Conservation (phyloP, 2,329 filamentous ascomycete species). For the Coleophoma crateriformis region DNA sequence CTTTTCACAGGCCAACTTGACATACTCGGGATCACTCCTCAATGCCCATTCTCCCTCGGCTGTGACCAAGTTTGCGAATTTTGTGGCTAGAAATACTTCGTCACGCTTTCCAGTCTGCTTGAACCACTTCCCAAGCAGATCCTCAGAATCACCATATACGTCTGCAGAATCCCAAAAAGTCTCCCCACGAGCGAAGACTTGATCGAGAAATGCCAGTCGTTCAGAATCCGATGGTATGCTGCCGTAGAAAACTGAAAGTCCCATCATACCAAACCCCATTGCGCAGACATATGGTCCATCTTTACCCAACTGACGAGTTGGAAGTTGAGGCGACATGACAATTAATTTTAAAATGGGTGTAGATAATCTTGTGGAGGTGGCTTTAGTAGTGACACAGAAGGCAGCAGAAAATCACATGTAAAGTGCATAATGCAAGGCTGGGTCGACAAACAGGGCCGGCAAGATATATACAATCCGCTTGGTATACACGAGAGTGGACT, state of each 20-base stretch:
- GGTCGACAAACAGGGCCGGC: too few relatives aligned
- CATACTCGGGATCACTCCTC: conserved; percentile 28
- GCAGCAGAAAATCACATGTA: too few relatives aligned
- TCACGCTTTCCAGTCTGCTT: conserved; percentile 12
- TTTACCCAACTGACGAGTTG: conserved; percentile 7
- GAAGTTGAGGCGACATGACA: conserved; percentile 14
- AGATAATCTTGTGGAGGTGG: too few relatives aligned
- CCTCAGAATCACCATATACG: conserved; percentile 34
- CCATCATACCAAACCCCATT: conserved; percentile 22
- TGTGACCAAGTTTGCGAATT: conserved; percentile 8
- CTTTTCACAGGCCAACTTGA: conserved; percentile 29
- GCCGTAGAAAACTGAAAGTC: conserved; percentile 22
- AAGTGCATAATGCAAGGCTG: too few relatives aligned
- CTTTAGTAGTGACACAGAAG: too few relatives aligned
- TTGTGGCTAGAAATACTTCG: conserved; percentile 8
- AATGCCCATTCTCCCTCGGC: conserved; percentile 1
- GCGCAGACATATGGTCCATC: conserved; percentile 19
- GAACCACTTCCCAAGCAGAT: conserved; percentile 42
- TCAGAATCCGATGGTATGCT: conserved; percentile 24
- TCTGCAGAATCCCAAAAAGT: conserved; percentile 28
- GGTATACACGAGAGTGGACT: too few relatives aligned
- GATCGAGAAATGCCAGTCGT: conserved; percentile 30
- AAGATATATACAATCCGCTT: too few relatives aligned
- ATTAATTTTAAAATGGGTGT: too few relatives aligned
- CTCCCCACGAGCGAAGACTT: conserved; percentile 28